phyloP scores from a whole-genome alignment of 2,329 filamentous ascomycete species.

The Fusarium aywerte region DNA sequence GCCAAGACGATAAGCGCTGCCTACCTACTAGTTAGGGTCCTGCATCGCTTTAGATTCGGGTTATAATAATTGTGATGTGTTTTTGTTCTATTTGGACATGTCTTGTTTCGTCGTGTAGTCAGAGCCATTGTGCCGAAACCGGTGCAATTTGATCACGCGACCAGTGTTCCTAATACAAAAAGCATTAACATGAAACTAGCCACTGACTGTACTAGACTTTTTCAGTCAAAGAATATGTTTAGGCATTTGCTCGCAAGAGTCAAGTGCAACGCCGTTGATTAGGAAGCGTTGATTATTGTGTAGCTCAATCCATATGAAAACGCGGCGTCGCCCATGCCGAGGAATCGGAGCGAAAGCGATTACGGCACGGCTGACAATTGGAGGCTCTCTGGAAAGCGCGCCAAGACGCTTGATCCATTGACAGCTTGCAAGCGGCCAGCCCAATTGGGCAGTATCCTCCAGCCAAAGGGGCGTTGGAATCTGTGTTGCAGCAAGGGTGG shows the following conservation, averaged over 20 bases:
- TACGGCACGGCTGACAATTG: slow-evolving; percentile 39
- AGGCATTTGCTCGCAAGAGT: neutral
- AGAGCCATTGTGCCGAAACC: neutral
- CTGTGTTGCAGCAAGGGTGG: neutral
- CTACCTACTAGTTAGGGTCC: neutral
- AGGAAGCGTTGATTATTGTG: slow-evolving; percentile 7
- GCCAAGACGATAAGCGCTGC: neutral
- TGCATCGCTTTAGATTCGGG: neutral
- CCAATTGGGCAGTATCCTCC: slow-evolving; percentile 11
- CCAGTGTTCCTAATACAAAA: slow-evolving; percentile 4
- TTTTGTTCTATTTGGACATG: neutral
- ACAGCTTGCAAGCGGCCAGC: slow-evolving; percentile 25
- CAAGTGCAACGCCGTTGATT: slow-evolving; percentile 13
- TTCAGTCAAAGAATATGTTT: neutral
- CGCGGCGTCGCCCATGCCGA: slow-evolving; percentile 12
- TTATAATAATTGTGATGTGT: neutral
- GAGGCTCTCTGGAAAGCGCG: slow-evolving; percentile 33
- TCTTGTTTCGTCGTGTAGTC: neutral
- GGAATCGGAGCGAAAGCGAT: slow-evolving; percentile 38
- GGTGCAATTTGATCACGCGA: slow-evolving; percentile 18
- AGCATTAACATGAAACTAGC: neutral
- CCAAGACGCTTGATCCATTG: slow-evolving; percentile 38
- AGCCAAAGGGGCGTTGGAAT: neutral
- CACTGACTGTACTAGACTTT: neutral
- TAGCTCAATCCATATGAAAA: slow-evolving; percentile 24